Conservation (phyloP, 495 filamentous ascomycete genomes). For the Aspergillus hancockii region DNA sequence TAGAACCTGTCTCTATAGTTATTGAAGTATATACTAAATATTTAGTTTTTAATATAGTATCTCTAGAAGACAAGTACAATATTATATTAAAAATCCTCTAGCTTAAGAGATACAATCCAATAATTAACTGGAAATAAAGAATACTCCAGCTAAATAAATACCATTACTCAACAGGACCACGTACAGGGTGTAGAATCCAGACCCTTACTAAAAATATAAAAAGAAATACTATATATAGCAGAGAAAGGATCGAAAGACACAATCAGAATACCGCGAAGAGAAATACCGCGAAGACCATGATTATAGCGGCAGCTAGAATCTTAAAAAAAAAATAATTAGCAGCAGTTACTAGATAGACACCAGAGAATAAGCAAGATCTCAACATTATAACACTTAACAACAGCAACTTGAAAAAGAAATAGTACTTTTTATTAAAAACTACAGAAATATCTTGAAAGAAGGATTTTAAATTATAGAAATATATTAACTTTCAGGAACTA, state of each 20-base stretch:
- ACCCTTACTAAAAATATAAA: neutral
- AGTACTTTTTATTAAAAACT: neutral
- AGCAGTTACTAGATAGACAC: conserved; percentile 3
- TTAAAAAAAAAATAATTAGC: conserved; percentile 1
- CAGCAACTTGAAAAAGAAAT: neutral
- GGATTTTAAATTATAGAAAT: neutral
- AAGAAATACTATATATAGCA: too few relatives aligned
- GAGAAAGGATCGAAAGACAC: neutral
- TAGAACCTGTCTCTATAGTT: too few relatives aligned
- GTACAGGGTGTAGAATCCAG: neutral
- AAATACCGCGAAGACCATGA: neutral
- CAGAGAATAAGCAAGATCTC: neutral
- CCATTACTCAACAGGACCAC: neutral
- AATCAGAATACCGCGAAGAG: too few relatives aligned
- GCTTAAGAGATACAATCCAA: conserved; percentile 14
- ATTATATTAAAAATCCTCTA: conserved; percentile 14
- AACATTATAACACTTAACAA: too few relatives aligned
- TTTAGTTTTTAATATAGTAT: too few relatives aligned
- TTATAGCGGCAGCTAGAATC: neutral
- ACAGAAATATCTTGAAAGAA: too few relatives aligned
- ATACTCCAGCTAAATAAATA: conserved; percentile 4
- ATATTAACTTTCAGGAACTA: conserved; percentile 9
- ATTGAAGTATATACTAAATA: too few relatives aligned
- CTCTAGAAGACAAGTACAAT: conserved; percentile 14
- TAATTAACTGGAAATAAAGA: conserved; percentile 11